Evolutionary conservation across 2,329 filamentous ascomycete genomes (phyloP), one percentile per base, ranked within the genome.

Genomic region (Myotisia sp.): DNA sequence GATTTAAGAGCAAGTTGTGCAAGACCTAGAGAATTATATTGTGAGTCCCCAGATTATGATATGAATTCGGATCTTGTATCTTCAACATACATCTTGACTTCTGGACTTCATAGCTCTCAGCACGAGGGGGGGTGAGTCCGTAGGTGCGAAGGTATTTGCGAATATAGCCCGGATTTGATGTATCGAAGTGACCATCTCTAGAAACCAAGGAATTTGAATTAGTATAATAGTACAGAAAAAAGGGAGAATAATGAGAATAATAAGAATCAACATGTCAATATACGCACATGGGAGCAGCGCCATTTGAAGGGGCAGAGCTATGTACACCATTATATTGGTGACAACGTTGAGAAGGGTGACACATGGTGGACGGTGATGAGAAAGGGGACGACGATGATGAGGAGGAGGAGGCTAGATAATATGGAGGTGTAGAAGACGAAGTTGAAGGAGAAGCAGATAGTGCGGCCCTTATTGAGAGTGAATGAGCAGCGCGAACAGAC

Each of bases 111-210:
- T 65, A 64, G 39, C 53, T 57, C 44, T 67, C 63, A 29, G 61
- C 55, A 34, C 59, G 59, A 29, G 63, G 63, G 43, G 63, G 63
- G 39, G 62, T 64, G 38, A 67, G 52, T 34, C 63, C 63, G 45
- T 67, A 65, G 12, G 63, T 65, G 43, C 61, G 60, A 40, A 66
- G 57, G 49, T 65, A 66, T 45, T 64, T 66, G 52, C 63, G 63
- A 29, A 65, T 63, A 37, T 64, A 61, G 28, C 59, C 47, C 23
- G 63, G 62, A 44, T 65, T 62, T 40, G 63, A 60, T 30, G 63
- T 67, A 42, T 67, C 63, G 40, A 58, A 65, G 46, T 64, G 62
- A 29, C 56, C 53, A 6, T 60, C 57, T 39, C 58, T 61, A 40
- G 29, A 32, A 32, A 32, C 29, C 22, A 23, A 23, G 19, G 29